Evolutionary conservation across 2,329 filamentous ascomycete species (phyloP).

Genomic region (Hymenoscyphus infarciens): DNA sequence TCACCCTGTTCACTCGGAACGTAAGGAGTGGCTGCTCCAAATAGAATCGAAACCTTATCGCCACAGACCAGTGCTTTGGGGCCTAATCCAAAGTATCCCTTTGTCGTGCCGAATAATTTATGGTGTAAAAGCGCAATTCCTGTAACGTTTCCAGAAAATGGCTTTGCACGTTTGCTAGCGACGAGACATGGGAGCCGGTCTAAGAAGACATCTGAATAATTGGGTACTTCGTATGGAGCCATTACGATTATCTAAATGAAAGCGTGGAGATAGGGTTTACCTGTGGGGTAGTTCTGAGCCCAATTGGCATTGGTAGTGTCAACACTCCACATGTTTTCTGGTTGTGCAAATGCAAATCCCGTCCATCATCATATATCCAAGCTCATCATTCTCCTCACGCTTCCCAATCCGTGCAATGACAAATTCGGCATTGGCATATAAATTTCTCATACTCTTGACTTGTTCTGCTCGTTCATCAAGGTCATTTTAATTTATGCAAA

Average conservation of each 20-base stretch:
- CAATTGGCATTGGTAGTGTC: too few relatives aligned
- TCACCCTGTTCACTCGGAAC: constrained; percentile 11
- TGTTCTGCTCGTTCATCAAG: too few relatives aligned
- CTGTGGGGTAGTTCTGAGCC: not conserved
- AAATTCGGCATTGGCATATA: too few relatives aligned
- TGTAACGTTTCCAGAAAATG: not conserved
- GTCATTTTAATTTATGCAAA: too few relatives aligned
- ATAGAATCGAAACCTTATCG: constrained; percentile 12
- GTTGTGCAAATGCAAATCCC: too few relatives aligned
- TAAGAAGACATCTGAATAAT: not conserved
- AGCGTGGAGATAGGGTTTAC: not conserved
- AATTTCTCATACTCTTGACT: too few relatives aligned
- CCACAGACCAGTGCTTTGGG: constrained; percentile 6
- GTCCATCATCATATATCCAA: too few relatives aligned
- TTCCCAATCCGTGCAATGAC: too few relatives aligned
- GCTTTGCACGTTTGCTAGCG: not conserved
- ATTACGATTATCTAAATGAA: not conserved
- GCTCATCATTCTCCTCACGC: too few relatives aligned
- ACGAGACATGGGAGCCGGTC: not conserved
- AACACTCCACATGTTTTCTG: too few relatives aligned
- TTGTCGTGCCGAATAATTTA: not conserved
- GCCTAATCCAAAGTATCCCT: constrained; percentile 10
- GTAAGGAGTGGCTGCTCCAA: constrained; percentile 13
- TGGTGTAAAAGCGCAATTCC: not conserved
- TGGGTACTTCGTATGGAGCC: too few relatives aligned